A percentile compares a stretch with the other conserved stretches of the same genome.
These are phyloP conservation scores for Fraxinus floribunda DNA, from an alignment of 305 asterid species.

Conservation along the genomic window DNA sequence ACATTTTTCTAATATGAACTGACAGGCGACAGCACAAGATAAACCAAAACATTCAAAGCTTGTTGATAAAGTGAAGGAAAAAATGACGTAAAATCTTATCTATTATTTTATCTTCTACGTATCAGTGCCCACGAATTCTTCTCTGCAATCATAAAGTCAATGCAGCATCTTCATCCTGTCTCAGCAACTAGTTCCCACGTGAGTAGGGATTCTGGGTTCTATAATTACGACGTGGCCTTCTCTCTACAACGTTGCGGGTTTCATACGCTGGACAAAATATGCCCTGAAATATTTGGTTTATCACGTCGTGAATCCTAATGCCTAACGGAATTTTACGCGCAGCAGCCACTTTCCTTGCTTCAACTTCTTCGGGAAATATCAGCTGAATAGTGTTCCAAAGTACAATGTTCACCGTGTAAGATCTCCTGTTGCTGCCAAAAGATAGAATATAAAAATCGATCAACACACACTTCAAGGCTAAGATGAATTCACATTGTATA, in stretches of 20 bases:
- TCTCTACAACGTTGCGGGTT: slow-evolving; percentile 24
- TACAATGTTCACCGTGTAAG: slow-evolving; percentile 81
- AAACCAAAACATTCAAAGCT: neutral
- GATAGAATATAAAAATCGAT: neutral
- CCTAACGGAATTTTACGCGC: slow-evolving; percentile 27
- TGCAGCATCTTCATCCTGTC: slow-evolving; percentile 81
- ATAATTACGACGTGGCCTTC: slow-evolving; percentile 27
- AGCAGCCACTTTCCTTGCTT: slow-evolving; percentile 53
- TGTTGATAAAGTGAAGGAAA: neutral
- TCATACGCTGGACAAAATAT: slow-evolving; percentile 44
- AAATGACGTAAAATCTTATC: slow-evolving; percentile 32
- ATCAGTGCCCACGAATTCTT: slow-evolving; percentile 58
- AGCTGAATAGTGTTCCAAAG: slow-evolving; percentile 94
- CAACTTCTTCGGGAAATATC: slow-evolving; percentile 78
- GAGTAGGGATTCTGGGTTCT: slow-evolving; percentile 34
- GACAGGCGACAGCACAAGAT: neutral
- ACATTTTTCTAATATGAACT: slow-evolving; percentile 21
- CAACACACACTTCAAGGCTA: neutral
- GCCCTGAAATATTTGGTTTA: slow-evolving; percentile 31
- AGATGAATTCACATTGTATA: neutral
- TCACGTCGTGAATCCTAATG: slow-evolving; percentile 9
- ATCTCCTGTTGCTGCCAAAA: slow-evolving; percentile 66
- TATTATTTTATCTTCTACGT: neutral
- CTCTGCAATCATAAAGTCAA: slow-evolving; percentile 88
- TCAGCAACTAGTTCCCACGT: slow-evolving; percentile 32